Evolutionary conservation across 208 protist species (phyloP), one percentile per base, ranked within the genome.

Genomic region (Phytomonas francai): DNA sequence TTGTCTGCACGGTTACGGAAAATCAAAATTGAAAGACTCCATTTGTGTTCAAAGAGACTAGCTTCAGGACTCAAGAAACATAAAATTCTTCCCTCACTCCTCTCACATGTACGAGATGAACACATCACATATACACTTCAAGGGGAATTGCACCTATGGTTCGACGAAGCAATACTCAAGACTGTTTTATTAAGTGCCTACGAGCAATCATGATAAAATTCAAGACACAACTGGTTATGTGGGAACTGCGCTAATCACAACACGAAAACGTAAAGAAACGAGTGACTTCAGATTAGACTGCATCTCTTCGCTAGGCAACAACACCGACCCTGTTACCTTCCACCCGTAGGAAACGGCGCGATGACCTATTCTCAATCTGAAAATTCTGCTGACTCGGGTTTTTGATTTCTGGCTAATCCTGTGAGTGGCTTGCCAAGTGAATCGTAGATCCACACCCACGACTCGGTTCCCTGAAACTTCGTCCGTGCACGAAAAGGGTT

Each of bases 371-470:
- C 45, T 54, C 19, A 22, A 54, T 54, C 45, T 25, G 45, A 25
- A 54, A 25, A 54, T 54, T 54, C 45, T 54, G 22, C 19, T 54
- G 30, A 16, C 28, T 42, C 59, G 19, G 57, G 64, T 56, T 73
- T 76, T 33, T 84, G 76, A 42, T 84, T 84, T 25, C 63, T 73
- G 5, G 74, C 79, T 45, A 91, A 76, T 16, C 72, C 76, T 8
- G 78, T 67, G 65, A 79, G 87, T 22, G 86, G 86, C 63, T 76
- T 31, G 9, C 81, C 83, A 22, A 92, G 36, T 29, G 78, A 72
- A 42, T 72, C 74, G 59, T 86, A 87, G 27, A 79, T 81, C 70
- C 80, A 87, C 33, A 79, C 71, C 86, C 86, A 92, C 58, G 78
- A 69, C 45, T 72, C 62, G 14, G 72, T 80, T 59, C 68, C 77